These are phyloP conservation scores for Knufia petricola DNA, from an alignment of 2,329 filamentous ascomycete species.

Conservation along the genomic window DNA sequence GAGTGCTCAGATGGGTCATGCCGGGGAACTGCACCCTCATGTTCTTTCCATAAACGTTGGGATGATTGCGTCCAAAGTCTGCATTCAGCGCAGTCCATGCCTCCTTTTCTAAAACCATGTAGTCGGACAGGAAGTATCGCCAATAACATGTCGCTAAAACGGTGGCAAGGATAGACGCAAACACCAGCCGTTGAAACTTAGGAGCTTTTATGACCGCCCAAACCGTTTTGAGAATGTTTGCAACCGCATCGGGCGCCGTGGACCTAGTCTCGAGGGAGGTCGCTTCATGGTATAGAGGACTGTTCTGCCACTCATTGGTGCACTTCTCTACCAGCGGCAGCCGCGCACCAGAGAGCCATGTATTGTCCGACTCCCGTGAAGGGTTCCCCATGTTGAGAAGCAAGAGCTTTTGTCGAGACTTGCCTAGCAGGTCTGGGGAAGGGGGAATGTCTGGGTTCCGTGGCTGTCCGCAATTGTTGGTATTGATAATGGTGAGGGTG, in stretches of 20 bases:
- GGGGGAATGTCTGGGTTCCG: no score
- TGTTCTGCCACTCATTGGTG: conserved; percentile 32
- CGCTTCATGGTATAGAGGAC: conserved; percentile 18
- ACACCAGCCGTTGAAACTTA: conserved; percentile 24
- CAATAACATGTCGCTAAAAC: conserved; percentile 1
- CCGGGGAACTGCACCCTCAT: conserved; percentile 39
- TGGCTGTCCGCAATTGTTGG: no score
- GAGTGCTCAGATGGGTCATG: conserved; percentile 35
- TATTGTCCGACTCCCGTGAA: neutral
- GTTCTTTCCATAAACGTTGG: conserved; percentile 40
- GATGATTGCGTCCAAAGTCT: conserved; percentile 13
- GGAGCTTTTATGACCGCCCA: conserved; percentile 31
- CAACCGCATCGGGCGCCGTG: conserved; percentile 13
- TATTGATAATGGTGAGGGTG: no score
- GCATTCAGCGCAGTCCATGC: conserved; percentile 26
- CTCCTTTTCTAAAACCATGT: conserved; percentile 14
- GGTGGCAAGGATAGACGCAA: neutral
- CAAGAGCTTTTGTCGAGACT: no score
- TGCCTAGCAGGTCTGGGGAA: no score
- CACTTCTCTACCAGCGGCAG: conserved; percentile 30
- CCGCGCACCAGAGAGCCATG: neutral
- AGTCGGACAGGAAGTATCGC: neutral
- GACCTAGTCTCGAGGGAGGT: conserved; percentile 12
- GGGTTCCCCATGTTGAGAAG: no score
- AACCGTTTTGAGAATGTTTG: conserved; percentile 20